Percentiles rank a stretch among this genome's conserved stretches.
These are phyloP conservation scores for Suillus americanus DNA, from an alignment of 768 basidiomycete species.

Conservation along the genomic window DNA sequence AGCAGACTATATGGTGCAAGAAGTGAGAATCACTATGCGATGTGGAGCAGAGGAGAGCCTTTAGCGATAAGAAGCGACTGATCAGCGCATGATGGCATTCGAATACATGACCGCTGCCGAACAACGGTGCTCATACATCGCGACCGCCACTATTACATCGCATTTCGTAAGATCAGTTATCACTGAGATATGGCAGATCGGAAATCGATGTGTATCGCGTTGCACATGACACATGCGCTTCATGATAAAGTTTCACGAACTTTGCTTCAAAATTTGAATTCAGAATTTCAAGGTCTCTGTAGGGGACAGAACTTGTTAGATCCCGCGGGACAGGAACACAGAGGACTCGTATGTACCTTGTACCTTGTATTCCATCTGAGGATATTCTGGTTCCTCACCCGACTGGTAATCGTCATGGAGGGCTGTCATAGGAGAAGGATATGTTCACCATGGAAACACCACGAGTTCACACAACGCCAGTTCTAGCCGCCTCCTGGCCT, in stretches of 20 bases:
- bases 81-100: neutral
- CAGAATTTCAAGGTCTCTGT: neutral
- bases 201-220: neutral
- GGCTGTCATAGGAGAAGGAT: neutral
- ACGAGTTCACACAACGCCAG: neutral
- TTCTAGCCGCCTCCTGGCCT: neutral
- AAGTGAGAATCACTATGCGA: neutral
- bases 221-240: neutral
- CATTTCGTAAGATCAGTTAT: conserved; percentile 2
- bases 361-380: neutral
- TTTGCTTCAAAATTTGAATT: neutral
- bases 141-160: conserved; percentile 6
- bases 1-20: neutral
- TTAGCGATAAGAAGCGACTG: neutral
- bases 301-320: neutral
- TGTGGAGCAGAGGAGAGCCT: neutral
- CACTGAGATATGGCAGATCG: neutral
- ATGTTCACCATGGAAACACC: neutral
- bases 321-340: conserved; percentile 1
- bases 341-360: neutral
- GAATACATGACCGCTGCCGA: neutral
- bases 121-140: neutral
- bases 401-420: neutral
- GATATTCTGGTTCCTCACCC: neutral
- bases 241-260: neutral